phyloP scores from a whole-genome alignment of 2,329 filamentous ascomycete species.

The Pseudogymnoascus verrucosus region DNA sequence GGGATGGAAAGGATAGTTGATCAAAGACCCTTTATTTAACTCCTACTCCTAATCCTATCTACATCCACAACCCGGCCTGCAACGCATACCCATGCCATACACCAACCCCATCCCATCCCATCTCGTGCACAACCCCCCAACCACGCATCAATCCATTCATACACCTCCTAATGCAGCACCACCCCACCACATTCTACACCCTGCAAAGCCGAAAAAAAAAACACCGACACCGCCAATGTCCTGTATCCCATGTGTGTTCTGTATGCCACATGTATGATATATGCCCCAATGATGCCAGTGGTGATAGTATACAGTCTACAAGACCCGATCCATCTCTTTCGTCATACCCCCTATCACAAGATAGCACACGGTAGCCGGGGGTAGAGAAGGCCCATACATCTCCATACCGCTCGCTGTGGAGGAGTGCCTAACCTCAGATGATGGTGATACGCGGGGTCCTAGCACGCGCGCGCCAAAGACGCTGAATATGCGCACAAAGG shows the following conservation, averaged over 20 bases:
- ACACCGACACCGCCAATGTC: neutral
- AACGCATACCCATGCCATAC: neutral
- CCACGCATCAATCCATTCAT: neutral
- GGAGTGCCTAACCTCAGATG: too few relatives aligned
- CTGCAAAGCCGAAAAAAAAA: neutral
- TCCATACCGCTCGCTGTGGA: too few relatives aligned
- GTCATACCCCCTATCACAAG: too few relatives aligned
- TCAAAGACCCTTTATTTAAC: neutral
- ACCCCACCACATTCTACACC: neutral
- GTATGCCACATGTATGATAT: neutral
- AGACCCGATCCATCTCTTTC: too few relatives aligned
- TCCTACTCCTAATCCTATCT: neutral
- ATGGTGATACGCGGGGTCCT: too few relatives aligned
- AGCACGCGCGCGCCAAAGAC: too few relatives aligned
- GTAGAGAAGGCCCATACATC: too few relatives aligned
- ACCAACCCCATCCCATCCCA: too few relatives aligned
- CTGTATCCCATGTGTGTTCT: neutral
- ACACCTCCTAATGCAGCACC: neutral
- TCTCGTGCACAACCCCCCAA: neutral
- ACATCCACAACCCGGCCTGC: neutral
- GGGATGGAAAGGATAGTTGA: too few relatives aligned
- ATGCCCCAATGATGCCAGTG: neutral
- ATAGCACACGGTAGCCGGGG: too few relatives aligned
- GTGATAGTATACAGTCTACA: neutral
- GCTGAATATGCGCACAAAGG: too few relatives aligned